Base-by-base conservation (phyloP, 2,329 filamentous ascomycete species). In the Monosporascus sp. region DNA sequence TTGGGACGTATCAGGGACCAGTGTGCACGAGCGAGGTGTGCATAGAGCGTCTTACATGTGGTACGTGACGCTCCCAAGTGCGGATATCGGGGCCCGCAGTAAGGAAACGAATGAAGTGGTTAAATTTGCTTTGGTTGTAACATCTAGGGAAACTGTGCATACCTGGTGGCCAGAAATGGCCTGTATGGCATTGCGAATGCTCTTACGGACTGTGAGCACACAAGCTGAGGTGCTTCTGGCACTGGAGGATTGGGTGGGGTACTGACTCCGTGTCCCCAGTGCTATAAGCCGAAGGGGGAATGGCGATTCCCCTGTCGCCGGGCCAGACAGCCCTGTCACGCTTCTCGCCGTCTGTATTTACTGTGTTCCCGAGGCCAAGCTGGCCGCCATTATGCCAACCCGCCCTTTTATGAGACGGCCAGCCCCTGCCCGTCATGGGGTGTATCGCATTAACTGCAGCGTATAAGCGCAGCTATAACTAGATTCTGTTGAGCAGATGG, bases 381-480 rank as follows among this genome's bases (percentile, higher is more conserved):
- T 58, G 47, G 7, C 54, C 64, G 39, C 58, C 61, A 25, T 66
- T 66, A 8, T 52, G 36, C 67, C 66, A 70, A 11, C 69, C 74
- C 5, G n/a, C n/a, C 60, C 60, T 24, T 2, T 37, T 48, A 9
- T 64, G 64, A 24, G 70, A 48, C 31, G 63, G 63, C 62, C 64
- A 65, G 7, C 48, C 47, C 51, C 64, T 53, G n/a, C 65, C 11
- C n/a, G 62, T 66, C 14, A 37, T 49, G 18, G 63, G 62, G 48
- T 54, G 50, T 36, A 66, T 52, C 1, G 65, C 62, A 51, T 63
- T 60, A 6, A 60, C 56, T 79, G 79, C 36, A 81, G 59, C 1
- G 79, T 82, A 56, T 78, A 80, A 6, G 77, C 77, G 5, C 75
- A 79, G 41, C 72, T 74, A 56, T 83, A 83, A 83, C 79, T 80